These are phyloP conservation scores for Pseudogymnoascus verrucosus DNA, from an alignment of 2,329 filamentous ascomycete species.

Conservation along the genomic window DNA sequence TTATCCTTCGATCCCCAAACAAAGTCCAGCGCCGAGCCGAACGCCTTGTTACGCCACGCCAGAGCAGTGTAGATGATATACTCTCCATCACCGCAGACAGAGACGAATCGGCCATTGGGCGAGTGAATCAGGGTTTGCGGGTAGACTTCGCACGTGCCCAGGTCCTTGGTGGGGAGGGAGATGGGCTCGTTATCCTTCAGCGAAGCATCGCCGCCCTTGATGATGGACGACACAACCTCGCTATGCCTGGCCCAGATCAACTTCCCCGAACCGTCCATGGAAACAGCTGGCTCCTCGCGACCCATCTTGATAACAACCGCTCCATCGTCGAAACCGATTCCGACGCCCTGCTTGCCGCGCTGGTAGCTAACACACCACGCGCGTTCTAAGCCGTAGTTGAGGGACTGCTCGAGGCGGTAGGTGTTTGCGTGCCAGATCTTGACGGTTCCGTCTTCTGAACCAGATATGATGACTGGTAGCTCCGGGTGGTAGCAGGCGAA, in stretches of 20 bases:
- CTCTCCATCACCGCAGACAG: constrained; percentile 90
- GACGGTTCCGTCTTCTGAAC: constrained; percentile 93
- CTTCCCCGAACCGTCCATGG: constrained; percentile 94
- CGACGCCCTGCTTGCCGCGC: constrained; percentile 86
- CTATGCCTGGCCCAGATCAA: constrained; percentile 93
- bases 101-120: constrained; percentile 85
- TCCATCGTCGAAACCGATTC: constrained; percentile 94
- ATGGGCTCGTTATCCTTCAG: constrained; percentile 87
- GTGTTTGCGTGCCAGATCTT: constrained; percentile 99
- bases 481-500: constrained; percentile 98
- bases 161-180: constrained; percentile 80
- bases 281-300: constrained; percentile 91
- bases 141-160: constrained; percentile 94
- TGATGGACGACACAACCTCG: constrained; percentile 88
- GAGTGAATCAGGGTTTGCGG: constrained; percentile 91
- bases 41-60: constrained; percentile 95
- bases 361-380: constrained; percentile 98
- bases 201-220: constrained; percentile 78
- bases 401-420: constrained; percentile 87
- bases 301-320: constrained; percentile 97
- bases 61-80: constrained; percentile 98
- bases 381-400: constrained; percentile 91
- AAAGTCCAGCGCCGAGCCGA: constrained; percentile 91
- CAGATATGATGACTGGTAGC: constrained; percentile 92
- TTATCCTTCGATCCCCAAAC: constrained; percentile 96